Base-by-base conservation (phyloP, 257 asterid genomes). In the Penstemon barbatus region DNA sequence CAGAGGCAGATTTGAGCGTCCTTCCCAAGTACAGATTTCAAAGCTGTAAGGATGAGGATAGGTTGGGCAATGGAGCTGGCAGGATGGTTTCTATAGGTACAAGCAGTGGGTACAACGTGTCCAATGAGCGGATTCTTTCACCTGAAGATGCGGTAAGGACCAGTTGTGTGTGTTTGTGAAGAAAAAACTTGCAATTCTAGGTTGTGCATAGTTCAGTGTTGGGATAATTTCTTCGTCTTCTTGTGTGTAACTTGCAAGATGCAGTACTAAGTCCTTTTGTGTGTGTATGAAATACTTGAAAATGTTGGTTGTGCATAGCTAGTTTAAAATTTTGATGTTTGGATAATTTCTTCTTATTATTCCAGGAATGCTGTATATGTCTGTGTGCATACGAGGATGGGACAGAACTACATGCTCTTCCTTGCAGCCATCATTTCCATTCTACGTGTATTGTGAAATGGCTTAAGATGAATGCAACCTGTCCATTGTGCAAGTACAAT, bases 381-480 rank as follows among this genome's bases (percentile, higher is more conserved):
- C 89, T 93, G 25, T 81, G 84, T 55, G 43, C 87, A 12, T 93
- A 93, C 36, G 99, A 93, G 79, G 95, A 93, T 61, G 96, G 87
- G 41, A 53, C 77, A 1, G 97, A 93, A 71, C 86, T 93, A 37
- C 89, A 88, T 42, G 89, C 92, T 8, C 97, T 93, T 68, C 88
- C 92, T 5, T 93, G 99, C 55, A 84, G 59, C 80, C 99, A 93
- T 78, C 92, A 93, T 75, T 93, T 90, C 61, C 96, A 93, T 49
- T 80, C 90, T 0, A 69, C 79, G 10, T 93, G 99, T 67, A 90
- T 93, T 0, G 94, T 82, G 79, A 93, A 88, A 79, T 93, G 99
- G 97, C 97, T 93, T 4, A 93, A 88, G 83, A 93, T 90, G 97
- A 93, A 93, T 37, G 99, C 97, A 0, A 93, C 99, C 7, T 93